Percentiles rank a stretch among this genome's conserved stretches.
Conservation (phyloP, 1,284 basidiomycete species). For the Fistulinella cinereoalba region DNA sequence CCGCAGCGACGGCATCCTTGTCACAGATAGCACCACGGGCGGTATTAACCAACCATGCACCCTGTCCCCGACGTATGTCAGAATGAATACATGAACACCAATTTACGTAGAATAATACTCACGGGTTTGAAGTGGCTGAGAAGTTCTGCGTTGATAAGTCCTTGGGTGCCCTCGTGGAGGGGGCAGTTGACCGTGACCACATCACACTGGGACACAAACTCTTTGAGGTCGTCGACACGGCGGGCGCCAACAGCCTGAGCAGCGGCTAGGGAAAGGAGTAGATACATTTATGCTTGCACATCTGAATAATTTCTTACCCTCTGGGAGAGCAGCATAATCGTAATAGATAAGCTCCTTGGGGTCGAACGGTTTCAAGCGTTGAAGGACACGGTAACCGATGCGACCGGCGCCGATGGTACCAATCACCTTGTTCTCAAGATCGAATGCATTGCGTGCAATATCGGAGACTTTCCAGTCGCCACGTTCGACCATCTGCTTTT, state of each 20-base stretch:
- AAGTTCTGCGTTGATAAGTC: constrained; percentile 80
- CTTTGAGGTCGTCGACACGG: constrained; percentile 80
- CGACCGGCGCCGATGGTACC: constrained; percentile 86
- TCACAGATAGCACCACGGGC: constrained; percentile 93
- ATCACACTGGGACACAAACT: constrained; percentile 83
- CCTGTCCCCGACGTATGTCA: constrained; percentile 44
- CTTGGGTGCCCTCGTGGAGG: constrained; percentile 83
- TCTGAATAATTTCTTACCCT: constrained; percentile 75
- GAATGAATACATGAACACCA: not conserved
- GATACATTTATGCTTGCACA: constrained; percentile 45
- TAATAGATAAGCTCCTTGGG: constrained; percentile 92
- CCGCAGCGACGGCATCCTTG: constrained; percentile 75
- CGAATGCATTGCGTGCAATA: constrained; percentile 78
- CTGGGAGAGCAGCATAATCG: constrained; percentile 85
- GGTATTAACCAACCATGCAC: constrained; percentile 89
- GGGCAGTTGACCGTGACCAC: constrained; percentile 90
- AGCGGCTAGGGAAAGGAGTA: constrained; percentile 44
- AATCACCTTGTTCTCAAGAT: constrained; percentile 89
- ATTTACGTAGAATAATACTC: constrained; percentile 65
- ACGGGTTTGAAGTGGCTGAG: constrained; percentile 94
- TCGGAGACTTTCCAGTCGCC: constrained; percentile 89
- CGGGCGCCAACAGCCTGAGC: constrained; percentile 70
- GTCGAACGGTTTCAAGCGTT: constrained; percentile 85
- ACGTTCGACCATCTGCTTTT: constrained; percentile 69
- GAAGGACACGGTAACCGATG: constrained; percentile 89